phyloP scores from a whole-genome alignment of 2,329 filamentous ascomycete genomes.

The Pezicula carpinea region DNA sequence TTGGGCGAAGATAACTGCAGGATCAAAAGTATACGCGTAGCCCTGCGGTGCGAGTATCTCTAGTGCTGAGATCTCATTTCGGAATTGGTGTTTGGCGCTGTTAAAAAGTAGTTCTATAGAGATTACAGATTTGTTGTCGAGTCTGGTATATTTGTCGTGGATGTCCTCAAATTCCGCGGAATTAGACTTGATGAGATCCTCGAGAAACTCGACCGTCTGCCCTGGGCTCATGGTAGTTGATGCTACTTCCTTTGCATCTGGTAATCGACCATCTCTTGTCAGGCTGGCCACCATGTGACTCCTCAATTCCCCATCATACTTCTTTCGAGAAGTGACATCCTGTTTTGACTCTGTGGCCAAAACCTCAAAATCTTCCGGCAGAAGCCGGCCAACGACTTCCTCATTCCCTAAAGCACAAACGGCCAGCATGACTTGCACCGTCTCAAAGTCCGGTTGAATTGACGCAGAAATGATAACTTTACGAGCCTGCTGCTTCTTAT shows the following conservation, averaged over 20 bases:
- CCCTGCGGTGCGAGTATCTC: conserved; percentile 20
- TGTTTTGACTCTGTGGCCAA: conserved; percentile 14
- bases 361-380: conserved; percentile 9
- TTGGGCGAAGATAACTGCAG: conserved; percentile 22
- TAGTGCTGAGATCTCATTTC: conserved; percentile 22
- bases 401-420: conserved; percentile 11
- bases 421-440: conserved; percentile 17
- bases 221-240: neutral
- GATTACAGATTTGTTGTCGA: conserved; percentile 7
- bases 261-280: conserved; percentile 6
- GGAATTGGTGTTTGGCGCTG: conserved; percentile 17
- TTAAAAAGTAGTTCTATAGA: conserved; percentile 22
- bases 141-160: conserved; percentile 7
- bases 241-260: conserved; percentile 7
- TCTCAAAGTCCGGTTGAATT: conserved; percentile 25
- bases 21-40: conserved; percentile 24
- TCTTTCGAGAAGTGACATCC: conserved; percentile 5
- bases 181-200: conserved; percentile 2
- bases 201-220: conserved; percentile 10
- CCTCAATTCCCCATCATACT: conserved; percentile 17
- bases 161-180: conserved; percentile 2
- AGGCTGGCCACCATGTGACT: conserved; percentile 20
- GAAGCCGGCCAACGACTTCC: conserved; percentile 10
- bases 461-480: conserved; percentile 19
- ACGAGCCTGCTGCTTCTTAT: conserved; percentile 7